phyloP scores from a whole-genome alignment of 1,139 yeast species.

The Lodderomyces theae region DNA sequence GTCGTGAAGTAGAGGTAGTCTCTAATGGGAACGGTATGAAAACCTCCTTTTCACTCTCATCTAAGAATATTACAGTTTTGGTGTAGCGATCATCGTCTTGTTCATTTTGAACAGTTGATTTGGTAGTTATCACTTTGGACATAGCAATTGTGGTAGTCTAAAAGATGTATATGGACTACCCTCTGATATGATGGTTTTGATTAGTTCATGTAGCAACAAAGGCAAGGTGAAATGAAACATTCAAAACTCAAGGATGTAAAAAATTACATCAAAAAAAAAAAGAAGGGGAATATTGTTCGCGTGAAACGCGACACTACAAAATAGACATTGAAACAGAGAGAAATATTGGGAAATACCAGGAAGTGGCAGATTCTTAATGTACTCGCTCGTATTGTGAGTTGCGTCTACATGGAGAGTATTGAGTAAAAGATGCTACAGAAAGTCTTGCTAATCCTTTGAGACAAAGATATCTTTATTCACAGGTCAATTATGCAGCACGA shows the following conservation, averaged over 20 bases:
- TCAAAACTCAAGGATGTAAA: neutral
- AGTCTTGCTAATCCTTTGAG: no score
- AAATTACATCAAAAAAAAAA: neutral
- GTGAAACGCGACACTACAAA: neutral
- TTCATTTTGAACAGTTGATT: neutral
- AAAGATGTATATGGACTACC: no score
- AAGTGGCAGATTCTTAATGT: no score
- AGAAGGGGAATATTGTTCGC: no score
- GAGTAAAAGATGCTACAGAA: no score
- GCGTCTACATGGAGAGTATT: no score
- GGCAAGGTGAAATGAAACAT: neutral
- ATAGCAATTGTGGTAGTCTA: no score
- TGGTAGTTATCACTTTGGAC: conserved; percentile 3
- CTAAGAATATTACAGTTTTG: conserved; percentile 7
- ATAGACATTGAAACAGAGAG: neutral
- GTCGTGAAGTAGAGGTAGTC: neutral
- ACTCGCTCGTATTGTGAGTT: no score
- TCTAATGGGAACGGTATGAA: neutral
- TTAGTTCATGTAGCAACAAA: no score
- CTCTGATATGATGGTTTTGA: no score
- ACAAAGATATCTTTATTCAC: no score
- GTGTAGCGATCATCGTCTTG: conserved; percentile 8
- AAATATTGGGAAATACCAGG: neutral
- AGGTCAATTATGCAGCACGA: no score
- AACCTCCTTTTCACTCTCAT: neutral